Evolutionary conservation across 1,139 yeast species (phyloP), one percentile per base, ranked within the genome.

Genomic region (Kurtzmaniella quercitrusa): DNA sequence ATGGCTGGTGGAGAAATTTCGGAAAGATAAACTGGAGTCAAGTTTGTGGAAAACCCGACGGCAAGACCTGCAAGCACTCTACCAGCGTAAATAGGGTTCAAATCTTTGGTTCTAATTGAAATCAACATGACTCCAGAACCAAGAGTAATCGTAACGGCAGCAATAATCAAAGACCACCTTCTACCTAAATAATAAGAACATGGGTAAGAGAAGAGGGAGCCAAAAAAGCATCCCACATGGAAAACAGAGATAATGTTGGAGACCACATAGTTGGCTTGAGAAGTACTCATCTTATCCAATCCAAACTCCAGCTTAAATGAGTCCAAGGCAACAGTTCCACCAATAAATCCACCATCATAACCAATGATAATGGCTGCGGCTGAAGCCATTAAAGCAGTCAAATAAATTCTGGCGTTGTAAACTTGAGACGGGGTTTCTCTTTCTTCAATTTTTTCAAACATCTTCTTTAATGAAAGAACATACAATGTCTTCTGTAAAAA

Each of bases 181-280:
- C 76, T 59, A 10, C 75, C 76, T 40, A 56, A 61, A 46, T 65
- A 68, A 50, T 59, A 64, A 10, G 70, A 60, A 41, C 59, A 62
- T 3, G 74, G 74, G 46, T 70, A 70, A 9, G 73, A 66, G 37
- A 68, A 53, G 41, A 70, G 55, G 1, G 75, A 72, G 5, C 76
- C 76, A 48, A 69, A 70, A 50, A 70, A 70, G 45, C 73, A 66
- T 9, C 74, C 76, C 21, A 68, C 74, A 49, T 70, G 75, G 57
- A 70, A 70, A 25, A 69, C 71, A 1, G 73, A 66, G 37, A 70
- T 68, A 37, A 70, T 62, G 49, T 70, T 70, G 29, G 75, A 61
- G 3, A 63, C 53, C 31, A 64, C 54, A 39, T 38, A 48, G 38
- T 55, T 57, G 16, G 65, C 57, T 38, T 65, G 65, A 17, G 43